Evolutionary conservation across 1,139 yeast species (phyloP).

Genomic region (Taphrina deformans): DNA sequence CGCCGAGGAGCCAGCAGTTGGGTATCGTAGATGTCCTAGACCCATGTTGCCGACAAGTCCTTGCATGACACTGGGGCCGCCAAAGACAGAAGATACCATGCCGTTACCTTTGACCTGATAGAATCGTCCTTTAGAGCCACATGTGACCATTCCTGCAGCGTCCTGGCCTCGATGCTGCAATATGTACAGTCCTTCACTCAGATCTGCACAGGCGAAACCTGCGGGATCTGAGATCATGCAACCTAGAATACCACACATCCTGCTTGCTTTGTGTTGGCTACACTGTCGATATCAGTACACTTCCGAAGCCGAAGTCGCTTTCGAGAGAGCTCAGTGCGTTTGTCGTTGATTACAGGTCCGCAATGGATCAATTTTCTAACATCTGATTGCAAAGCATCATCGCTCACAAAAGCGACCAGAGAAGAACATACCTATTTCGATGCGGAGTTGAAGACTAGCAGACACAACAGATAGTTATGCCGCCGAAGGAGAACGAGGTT

Average conservation of each 20-base stretch:
- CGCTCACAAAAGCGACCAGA: not conserved
- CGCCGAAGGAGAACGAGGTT: constrained; percentile 5
- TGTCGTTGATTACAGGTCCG: constrained; percentile 24
- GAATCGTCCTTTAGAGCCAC: constrained; percentile 89
- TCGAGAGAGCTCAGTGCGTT: constrained; percentile 25
- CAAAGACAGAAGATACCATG: constrained; percentile 96
- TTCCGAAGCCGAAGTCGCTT: not conserved
- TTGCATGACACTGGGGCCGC: constrained; percentile 65
- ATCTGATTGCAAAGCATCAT: constrained; percentile 28
- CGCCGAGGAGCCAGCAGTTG: constrained; percentile 97
- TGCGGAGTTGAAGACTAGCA: not conserved
- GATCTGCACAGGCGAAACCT: constrained; percentile 77
- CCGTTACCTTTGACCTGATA: constrained; percentile 99
- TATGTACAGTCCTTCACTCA: constrained; percentile 89
- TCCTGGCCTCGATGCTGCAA: constrained; percentile 98
- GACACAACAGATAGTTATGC: not conserved
- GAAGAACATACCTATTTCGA: not conserved
- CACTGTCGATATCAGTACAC: not conserved
- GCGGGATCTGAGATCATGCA: constrained; percentile 75
- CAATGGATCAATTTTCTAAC: constrained; percentile 29
- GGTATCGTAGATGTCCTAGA: constrained; percentile 89
- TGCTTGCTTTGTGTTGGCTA: not conserved
- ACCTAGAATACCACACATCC: constrained; percentile 95
- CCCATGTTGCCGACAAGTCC: constrained; percentile 94
- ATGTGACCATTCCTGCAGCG: constrained; percentile 98